A percentile compares a stretch with the other conserved stretches of the same genome.
Conservation (phyloP, 2,329 filamentous ascomycete genomes). For the Aspergillus thermomutatus region DNA sequence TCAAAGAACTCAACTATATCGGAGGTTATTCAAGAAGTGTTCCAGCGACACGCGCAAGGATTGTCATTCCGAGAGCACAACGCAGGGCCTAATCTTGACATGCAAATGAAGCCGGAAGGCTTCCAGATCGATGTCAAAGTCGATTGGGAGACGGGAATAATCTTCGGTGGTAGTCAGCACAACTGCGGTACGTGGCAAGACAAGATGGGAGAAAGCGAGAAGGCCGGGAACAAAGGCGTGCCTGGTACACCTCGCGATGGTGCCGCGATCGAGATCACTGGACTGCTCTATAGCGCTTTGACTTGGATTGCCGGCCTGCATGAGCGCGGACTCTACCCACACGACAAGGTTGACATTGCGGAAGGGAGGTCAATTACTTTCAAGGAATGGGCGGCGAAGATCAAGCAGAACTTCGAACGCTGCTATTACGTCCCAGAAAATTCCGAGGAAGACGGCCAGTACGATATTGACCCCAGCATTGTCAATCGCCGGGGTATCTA, state of each 20-base stretch:
- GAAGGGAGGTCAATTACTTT: constrained; percentile 66
- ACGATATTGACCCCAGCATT: constrained; percentile 75
- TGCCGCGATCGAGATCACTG: constrained; percentile 91
- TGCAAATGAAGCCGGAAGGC: constrained; percentile 87
- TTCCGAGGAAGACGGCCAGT: constrained; percentile 65
- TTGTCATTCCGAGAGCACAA: constrained; percentile 94
- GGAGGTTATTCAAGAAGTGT: constrained; percentile 87
- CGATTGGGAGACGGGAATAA: constrained; percentile 85
- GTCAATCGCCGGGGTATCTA: constrained; percentile 94
- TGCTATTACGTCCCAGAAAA: constrained; percentile 82
- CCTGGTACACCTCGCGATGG: constrained; percentile 97
- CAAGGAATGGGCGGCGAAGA: constrained; percentile 71
- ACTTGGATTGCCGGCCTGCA: constrained; percentile 71
- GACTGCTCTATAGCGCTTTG: constrained; percentile 85
- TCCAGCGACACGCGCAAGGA: constrained; percentile 86
- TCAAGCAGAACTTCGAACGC: constrained; percentile 84
- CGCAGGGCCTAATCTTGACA: constrained; percentile 81
- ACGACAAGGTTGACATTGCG: constrained; percentile 66
- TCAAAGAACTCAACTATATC: constrained; percentile 77
- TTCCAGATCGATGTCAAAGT: constrained; percentile 90
- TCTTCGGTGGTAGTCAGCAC: constrained; percentile 88
- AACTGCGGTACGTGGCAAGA: constrained; percentile 99
- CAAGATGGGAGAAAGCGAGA: constrained; percentile 98
- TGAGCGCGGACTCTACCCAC: constrained; percentile 66
- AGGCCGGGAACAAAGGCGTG: constrained; percentile 85